Evolutionary conservation across 345 rosid species (phyloP).

Genomic region (Murraya koenigii): DNA sequence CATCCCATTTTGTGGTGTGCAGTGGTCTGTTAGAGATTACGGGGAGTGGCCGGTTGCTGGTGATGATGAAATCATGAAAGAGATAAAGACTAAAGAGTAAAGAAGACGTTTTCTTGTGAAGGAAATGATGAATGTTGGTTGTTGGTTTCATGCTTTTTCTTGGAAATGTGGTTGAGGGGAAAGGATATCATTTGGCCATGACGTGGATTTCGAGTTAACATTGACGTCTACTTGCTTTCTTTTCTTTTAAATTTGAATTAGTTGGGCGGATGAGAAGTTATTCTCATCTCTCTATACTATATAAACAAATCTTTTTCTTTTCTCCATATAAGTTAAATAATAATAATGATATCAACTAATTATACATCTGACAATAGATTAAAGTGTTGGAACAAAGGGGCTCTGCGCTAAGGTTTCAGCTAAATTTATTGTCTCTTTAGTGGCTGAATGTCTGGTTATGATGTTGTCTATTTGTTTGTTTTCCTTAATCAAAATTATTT

Average conservation of each 20-base stretch:
- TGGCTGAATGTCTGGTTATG: too few species aligned
- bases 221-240: constrained; percentile 11
- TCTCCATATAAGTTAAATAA: background rate
- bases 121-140: background rate
- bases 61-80: background rate
- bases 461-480: background rate
- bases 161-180: constrained; percentile 7
- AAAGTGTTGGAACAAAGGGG: background rate
- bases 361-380: background rate
- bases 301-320: background rate
- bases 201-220: constrained; percentile 10
- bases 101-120: constrained; percentile 3
- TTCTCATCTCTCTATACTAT: background rate
- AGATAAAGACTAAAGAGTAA: background rate
- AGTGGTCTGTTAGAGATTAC: background rate
- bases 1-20: background rate
- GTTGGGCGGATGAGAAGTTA: constrained; percentile 15
- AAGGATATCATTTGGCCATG: background rate
- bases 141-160: background rate
- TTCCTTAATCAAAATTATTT: background rate
- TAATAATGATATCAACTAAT: background rate
- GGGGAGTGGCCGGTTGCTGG: background rate
- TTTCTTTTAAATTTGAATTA: constrained; percentile 4
- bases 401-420: background rate
- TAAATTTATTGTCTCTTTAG: too few species aligned